These are phyloP conservation scores for Aegilops tauschii DNA, from an alignment of 176 grass and related monocot genomes.

Conservation along the genomic window DNA sequence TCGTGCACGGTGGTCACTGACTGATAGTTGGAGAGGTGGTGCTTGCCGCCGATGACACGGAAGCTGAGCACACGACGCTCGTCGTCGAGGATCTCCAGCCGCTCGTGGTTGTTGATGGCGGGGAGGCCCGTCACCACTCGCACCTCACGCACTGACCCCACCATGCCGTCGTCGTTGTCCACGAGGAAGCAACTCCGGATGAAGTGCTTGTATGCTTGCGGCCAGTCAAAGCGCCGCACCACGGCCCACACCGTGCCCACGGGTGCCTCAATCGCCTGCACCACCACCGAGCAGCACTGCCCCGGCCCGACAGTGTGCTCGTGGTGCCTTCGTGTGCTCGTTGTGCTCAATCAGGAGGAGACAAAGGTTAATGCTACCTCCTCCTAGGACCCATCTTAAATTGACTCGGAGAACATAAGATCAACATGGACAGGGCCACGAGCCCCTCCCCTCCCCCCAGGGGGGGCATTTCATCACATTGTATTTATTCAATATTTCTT, in stretches of 20 bases:
- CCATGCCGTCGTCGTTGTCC: slow-evolving; percentile 27
- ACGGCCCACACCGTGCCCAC: slow-evolving; percentile 63
- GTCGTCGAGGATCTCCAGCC: slow-evolving; percentile 88
- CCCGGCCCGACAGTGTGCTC: slow-evolving; percentile 33
- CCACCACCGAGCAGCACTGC: slow-evolving; percentile 69
- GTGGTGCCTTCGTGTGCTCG: slow-evolving; percentile 23
- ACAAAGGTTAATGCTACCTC: slow-evolving; percentile 27
- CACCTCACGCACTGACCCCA: slow-evolving; percentile 76
- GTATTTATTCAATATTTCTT: too few species aligned
- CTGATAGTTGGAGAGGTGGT: slow-evolving; percentile 84
- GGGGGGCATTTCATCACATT: too few species aligned
- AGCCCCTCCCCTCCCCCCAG: too few species aligned
- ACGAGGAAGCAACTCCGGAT: slow-evolving; percentile 65
- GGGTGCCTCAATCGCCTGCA: slow-evolving; percentile 50
- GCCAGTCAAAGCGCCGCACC: slow-evolving; percentile 79
- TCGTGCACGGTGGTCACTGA: slow-evolving; percentile 68
- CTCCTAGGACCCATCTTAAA: too few species aligned
- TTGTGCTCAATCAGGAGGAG: too few species aligned
- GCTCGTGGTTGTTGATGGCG: slow-evolving; percentile 66
- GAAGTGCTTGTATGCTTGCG: slow-evolving; percentile 85
- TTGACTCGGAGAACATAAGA: too few species aligned
- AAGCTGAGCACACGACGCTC: slow-evolving; percentile 82
- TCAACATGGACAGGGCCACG: too few species aligned
- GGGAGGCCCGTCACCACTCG: slow-evolving; percentile 69
- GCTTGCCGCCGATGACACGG: slow-evolving; percentile 76